phyloP scores from a whole-genome alignment of 2,329 filamentous ascomycete species.

The Macroventuria anomochaeta region DNA sequence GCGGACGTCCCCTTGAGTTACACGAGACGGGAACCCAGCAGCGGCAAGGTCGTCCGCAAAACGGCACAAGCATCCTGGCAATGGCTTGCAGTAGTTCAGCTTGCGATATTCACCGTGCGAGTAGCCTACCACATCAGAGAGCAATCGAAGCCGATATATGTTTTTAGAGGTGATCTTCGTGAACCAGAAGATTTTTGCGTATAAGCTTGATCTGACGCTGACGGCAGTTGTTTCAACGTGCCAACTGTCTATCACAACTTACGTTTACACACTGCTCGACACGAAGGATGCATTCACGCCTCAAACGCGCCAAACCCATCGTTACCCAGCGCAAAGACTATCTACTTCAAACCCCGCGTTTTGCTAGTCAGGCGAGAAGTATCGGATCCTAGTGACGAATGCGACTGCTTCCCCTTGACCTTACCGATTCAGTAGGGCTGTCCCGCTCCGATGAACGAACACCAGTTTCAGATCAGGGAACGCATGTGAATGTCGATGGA shows the following conservation, averaged over 20 bases:
- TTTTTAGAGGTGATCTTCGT: neutral
- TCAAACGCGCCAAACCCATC: constrained; percentile 3
- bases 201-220: neutral
- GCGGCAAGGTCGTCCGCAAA: constrained; percentile 10
- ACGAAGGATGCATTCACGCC: neutral
- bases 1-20: neutral
- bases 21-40: neutral
- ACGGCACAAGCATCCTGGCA: constrained; percentile 12
- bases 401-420: neutral
- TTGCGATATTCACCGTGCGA: constrained; percentile 1
- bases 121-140: neutral
- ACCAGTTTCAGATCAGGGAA: constrained; percentile 14
- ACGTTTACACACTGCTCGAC: neutral
- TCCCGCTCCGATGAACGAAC: constrained; percentile 5
- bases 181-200: neutral
- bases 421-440: constrained; percentile 7
- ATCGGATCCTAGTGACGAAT: constrained; percentile 2
- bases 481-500: constrained; percentile 7
- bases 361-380: constrained; percentile 6
- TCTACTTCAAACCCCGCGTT: constrained; percentile 24
- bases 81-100: constrained; percentile 24
- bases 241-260: neutral
- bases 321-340: constrained; percentile 3
- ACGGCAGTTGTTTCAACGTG: neutral
- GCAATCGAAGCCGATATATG: constrained; percentile 1